Conservation (phyloP, 1,284 basidiomycete genomes). For the Fistulina hepatica region DNA sequence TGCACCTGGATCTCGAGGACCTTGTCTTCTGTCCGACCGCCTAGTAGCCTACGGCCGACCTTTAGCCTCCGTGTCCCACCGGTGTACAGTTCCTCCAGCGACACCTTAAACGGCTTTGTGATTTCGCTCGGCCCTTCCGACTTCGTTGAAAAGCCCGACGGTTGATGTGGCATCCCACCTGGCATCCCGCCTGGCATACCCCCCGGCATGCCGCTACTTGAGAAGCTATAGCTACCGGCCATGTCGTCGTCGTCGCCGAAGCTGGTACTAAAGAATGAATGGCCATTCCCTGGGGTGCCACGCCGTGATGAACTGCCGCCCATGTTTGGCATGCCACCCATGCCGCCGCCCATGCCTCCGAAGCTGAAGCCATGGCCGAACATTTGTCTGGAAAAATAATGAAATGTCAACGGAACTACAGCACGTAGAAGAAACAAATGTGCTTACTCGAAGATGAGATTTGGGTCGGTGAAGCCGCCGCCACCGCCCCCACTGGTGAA, state of each 20-base stretch:
- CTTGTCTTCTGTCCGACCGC: constrained; percentile 79
- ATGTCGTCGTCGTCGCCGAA: constrained; percentile 42
- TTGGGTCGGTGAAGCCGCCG: constrained; percentile 66
- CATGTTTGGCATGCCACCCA: constrained; percentile 25
- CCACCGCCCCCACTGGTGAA: constrained; percentile 17
- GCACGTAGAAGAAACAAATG: constrained; percentile 3
- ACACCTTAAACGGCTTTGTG: constrained; percentile 75
- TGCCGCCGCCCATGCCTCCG: constrained; percentile 27
- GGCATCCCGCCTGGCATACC: constrained; percentile 47
- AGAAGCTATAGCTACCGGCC: constrained; percentile 29
- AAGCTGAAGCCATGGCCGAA: constrained; percentile 41
- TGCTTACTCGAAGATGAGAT: constrained; percentile 85
- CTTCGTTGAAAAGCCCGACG: background rate
- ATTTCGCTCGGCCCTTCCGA: constrained; percentile 50
- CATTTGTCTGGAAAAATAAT: constrained; percentile 42
- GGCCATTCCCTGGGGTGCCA: constrained; percentile 21
- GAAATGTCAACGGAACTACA: background rate
- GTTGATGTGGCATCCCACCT: constrained; percentile 11
- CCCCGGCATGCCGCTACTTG: constrained; percentile 35
- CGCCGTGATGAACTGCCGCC: constrained; percentile 28
- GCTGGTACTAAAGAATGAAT: constrained; percentile 26
- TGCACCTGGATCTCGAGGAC: constrained; percentile 83
- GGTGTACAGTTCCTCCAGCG: constrained; percentile 85
- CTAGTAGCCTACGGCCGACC: constrained; percentile 64
- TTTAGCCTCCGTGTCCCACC: constrained; percentile 88